These are phyloP conservation scores for Pyronema domesticum DNA, from an alignment of 495 filamentous ascomycete genomes.

Conservation along the genomic window DNA sequence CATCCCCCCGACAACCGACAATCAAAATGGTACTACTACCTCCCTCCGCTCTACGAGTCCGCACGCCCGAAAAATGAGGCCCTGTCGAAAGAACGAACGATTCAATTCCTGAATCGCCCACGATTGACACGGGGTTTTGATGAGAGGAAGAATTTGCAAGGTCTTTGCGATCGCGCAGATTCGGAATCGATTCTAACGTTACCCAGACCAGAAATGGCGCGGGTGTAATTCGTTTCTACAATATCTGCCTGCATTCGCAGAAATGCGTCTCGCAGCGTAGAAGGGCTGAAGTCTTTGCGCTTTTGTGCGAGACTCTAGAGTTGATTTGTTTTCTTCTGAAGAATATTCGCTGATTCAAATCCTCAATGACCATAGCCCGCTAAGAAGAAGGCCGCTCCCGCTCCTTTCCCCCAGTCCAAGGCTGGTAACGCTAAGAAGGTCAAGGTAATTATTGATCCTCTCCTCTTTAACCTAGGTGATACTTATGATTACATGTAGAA, in stretches of 20 bases:
- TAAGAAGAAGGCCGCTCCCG: slow-evolving; percentile 89
- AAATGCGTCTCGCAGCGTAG: not conserved
- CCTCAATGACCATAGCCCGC: slow-evolving; percentile 98
- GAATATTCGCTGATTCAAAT: slow-evolving; percentile 26
- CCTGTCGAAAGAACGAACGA: not conserved
- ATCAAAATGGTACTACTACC: slow-evolving; percentile 4
- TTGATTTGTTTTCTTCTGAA: slow-evolving; percentile 69
- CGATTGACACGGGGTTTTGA: not conserved
- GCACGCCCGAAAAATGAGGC: slow-evolving; percentile 1
- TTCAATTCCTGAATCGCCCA: not conserved
- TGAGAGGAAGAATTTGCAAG: not conserved
- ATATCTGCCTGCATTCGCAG: not conserved
- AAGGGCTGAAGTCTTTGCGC: slow-evolving; percentile 23
- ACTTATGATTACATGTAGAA: slow-evolving; percentile 39
- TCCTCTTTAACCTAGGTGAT: not conserved
- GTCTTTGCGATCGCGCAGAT: not conserved
- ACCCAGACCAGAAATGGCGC: not conserved
- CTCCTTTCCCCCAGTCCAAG: slow-evolving; percentile 88
- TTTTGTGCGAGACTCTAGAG: slow-evolving; percentile 24
- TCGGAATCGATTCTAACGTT: not conserved
- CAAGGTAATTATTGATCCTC: slow-evolving; percentile 50
- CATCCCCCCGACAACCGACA: not conserved
- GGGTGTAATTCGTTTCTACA: not conserved
- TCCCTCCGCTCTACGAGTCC: slow-evolving; percentile 3
- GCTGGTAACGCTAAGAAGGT: slow-evolving; percentile 84